Conservation (phyloP, 768 basidiomycete species). For the Trametes cubensis region DNA sequence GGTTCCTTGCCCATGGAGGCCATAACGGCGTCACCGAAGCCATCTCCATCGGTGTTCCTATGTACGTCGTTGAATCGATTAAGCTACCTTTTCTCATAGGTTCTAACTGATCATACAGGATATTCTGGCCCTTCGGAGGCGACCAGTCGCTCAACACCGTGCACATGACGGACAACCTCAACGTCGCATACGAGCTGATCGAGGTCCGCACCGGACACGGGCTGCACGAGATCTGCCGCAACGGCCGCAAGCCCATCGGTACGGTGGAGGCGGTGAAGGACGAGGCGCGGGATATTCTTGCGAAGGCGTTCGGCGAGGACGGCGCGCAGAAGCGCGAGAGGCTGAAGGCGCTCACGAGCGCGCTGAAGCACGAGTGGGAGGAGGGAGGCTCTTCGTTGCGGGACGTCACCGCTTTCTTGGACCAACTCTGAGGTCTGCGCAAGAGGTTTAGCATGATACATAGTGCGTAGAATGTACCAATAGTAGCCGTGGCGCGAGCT, state of each 20-base stretch:
- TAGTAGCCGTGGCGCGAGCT: not conserved
- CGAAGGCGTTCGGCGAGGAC: slow-evolving; percentile 29
- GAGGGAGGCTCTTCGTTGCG: slow-evolving; percentile 10
- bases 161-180: slow-evolving; percentile 25
- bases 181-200: slow-evolving; percentile 33
- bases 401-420: slow-evolving; percentile 8
- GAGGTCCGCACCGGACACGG: slow-evolving; percentile 29
- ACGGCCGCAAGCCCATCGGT: slow-evolving; percentile 25
- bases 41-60: slow-evolving; percentile 28
- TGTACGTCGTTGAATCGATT: not conserved
- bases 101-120: slow-evolving; percentile 17
- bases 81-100: too few species aligned
- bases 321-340: slow-evolving; percentile 31
- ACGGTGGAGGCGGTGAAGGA: slow-evolving; percentile 28
- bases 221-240: slow-evolving; percentile 23
- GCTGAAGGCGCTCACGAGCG: slow-evolving; percentile 12
- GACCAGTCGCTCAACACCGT: slow-evolving; percentile 32
- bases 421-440: not conserved
- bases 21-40: slow-evolving; percentile 32
- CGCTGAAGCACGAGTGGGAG: slow-evolving; percentile 11
- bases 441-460: too few species aligned
- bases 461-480: not conserved
- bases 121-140: slow-evolving; percentile 31
- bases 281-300: slow-evolving; percentile 27
- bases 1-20: slow-evolving; percentile 32